These are phyloP conservation scores for Byssoonygena ceratinophila DNA, from an alignment of 2,329 filamentous ascomycete species.

Conservation along the genomic window DNA sequence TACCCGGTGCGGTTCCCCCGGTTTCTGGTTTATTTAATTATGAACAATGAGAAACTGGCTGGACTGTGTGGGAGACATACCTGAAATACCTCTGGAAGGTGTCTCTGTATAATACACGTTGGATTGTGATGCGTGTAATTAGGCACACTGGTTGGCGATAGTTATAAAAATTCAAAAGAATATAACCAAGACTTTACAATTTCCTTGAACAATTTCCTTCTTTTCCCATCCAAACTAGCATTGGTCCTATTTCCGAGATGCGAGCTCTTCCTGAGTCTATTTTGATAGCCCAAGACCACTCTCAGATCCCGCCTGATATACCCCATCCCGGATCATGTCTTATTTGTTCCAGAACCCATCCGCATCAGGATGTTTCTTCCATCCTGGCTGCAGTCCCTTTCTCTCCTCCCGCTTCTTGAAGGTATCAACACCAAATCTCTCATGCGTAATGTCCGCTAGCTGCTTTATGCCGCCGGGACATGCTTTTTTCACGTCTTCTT, in stretches of 20 bases:
- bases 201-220: too few species aligned
- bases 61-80: constrained; percentile 37
- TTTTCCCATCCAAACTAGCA: too few species aligned
- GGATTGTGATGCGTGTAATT: too few species aligned
- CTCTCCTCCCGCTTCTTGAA: constrained; percentile 45
- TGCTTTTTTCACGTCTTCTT: constrained; percentile 21
- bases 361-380: constrained; percentile 29
- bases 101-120: too few species aligned
- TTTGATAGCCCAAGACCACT: too few species aligned
- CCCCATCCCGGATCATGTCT: not conserved
- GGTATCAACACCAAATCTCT: constrained; percentile 44
- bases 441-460: constrained; percentile 43
- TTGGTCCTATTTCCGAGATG: too few species aligned
- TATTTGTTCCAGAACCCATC: constrained; percentile 24
- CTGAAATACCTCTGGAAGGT: not conserved
- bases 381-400: constrained; percentile 24
- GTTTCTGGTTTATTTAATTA: constrained; percentile 39
- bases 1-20: constrained; percentile 28
- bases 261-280: too few species aligned
- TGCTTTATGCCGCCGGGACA: constrained; percentile 24
- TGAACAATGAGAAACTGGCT: constrained; percentile 35
- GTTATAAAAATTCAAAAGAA: too few species aligned
- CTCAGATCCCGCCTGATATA: too few species aligned
- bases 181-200: too few species aligned
- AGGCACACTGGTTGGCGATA: too few species aligned